Base-by-base conservation (phyloP, 352 stramenopile species). In the Phytopythium chamaehyphon region DNA sequence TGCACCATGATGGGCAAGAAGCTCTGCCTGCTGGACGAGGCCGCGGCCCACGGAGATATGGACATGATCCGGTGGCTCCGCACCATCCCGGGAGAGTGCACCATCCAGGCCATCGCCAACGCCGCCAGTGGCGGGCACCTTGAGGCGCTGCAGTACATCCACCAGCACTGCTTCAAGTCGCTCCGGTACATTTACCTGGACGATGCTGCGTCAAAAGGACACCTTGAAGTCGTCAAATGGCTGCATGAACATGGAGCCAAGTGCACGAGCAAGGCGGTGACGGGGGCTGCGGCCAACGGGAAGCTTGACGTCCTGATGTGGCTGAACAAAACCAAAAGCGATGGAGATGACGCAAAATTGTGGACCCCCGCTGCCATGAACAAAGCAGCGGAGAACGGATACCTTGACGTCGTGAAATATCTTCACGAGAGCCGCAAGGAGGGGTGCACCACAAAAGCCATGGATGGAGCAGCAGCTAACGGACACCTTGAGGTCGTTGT, bases 61-160 rank as follows among this genome's bases (percentile, higher is more conserved):
- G 18, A 26, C 3, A 74, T 77, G 24, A 61, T 84, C 19, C 47
- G 54, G 5, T 81, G 71, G 68, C 53, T 84, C 18, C 57, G 74
- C 36, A 45, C 40, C 15, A 49, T 71, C 28, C 44, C 26, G 28
- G 65, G 74, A 7, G 66, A 71, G n/a, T 73, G 57, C 47, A 67
- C 58, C 9, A 48, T 63, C 5, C 60, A 71, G 19, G 69, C 68
- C 14, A 62, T 77, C 31, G 44, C 62, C 28, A 59, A 68, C 35
- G 70, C 73, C 10, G 70, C 62, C 1, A 49, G 52, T 35, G 56
- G 63, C 31, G 68, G 67, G 1, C 70, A 82, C 35, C 54, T 82
- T 7, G 56, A 77, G n/a, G 65, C 69, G 8, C 38, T 80, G n/a
- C 46, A 65, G 38, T 80, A 67, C 55, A 57, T 84, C 1, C 64